A percentile compares a stretch with the other conserved stretches of the same genome.
Evolutionary conservation across 306 rosid genomes (phyloP).

Genomic region (Gleditsia sinensis): DNA sequence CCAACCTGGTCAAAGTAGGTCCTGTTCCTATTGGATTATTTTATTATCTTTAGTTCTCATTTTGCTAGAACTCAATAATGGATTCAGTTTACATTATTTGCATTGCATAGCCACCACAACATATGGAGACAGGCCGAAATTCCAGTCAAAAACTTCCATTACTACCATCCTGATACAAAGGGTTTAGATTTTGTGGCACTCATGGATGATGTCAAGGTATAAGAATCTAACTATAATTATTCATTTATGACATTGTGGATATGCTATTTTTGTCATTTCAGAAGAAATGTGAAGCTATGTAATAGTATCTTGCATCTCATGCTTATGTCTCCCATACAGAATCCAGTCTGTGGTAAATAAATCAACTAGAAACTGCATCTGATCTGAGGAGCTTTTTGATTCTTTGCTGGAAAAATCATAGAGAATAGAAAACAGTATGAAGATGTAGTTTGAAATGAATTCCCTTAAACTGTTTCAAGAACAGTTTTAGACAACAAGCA

Average conservation of each 20-base stretch:
- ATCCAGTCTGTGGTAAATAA: background rate
- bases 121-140: slow-evolving; percentile 84
- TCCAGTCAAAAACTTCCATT: slow-evolving; percentile 71
- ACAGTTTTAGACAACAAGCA: background rate
- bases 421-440: too few species aligned
- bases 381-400: too few species aligned
- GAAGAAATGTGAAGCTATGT: background rate
- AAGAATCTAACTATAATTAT: background rate
- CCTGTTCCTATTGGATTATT: background rate
- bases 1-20: slow-evolving; percentile 89
- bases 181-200: slow-evolving; percentile 75
- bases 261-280: background rate
- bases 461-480: background rate
- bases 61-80: background rate
- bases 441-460: background rate
- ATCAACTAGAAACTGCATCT: too few species aligned
- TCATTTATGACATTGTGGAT: background rate
- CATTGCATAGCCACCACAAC: slow-evolving; percentile 74
- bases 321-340: slow-evolving; percentile 4
- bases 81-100: background rate
- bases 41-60: background rate
- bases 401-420: background rate
- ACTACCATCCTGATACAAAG: slow-evolving; percentile 72
- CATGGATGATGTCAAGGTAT: slow-evolving; percentile 66
- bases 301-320: background rate